Percentiles rank a stretch among this genome's conserved stretches.
These are phyloP conservation scores for Acorus gramineus DNA, from an alignment of 106 monocot species.

Conservation along the genomic window DNA sequence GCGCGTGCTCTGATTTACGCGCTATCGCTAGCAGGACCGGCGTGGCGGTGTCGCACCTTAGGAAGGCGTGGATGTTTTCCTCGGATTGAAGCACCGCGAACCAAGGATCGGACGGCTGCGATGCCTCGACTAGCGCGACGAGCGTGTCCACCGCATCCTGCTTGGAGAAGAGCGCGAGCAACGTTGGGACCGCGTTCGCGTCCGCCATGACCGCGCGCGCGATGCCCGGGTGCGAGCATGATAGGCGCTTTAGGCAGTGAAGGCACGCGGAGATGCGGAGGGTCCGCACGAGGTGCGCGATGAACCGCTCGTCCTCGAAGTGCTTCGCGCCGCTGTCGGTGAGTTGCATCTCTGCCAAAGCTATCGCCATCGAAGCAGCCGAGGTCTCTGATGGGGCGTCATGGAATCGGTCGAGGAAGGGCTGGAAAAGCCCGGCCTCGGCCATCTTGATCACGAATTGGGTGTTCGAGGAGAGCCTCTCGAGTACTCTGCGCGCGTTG, in stretches of 20 bases:
- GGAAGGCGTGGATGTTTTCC: constrained; percentile 7
- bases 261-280: constrained; percentile 7
- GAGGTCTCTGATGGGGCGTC: neutral
- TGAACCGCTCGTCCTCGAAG: constrained; percentile 12
- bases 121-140: neutral
- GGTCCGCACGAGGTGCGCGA: constrained; percentile 1
- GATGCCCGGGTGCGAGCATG: neutral
- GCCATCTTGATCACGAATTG: constrained; percentile 2
- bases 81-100: constrained; percentile 9
- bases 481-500: neutral
- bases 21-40: constrained; percentile 1
- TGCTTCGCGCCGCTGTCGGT: neutral
- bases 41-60: neutral
- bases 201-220: neutral
- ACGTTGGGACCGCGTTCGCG: neutral
- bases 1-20: constrained; percentile 8
- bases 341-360: constrained; percentile 9
- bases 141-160: constrained; percentile 12
- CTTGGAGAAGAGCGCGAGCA: constrained; percentile 5
- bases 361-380: constrained; percentile 7
- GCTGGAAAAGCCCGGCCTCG: neutral
- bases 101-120: constrained; percentile 1
- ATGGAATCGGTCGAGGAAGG: constrained; percentile 10
- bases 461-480: constrained; percentile 7
- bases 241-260: constrained; percentile 9